Percentiles rank a stretch among this genome's conserved stretches.
These are phyloP conservation scores for Backusella parvicylindrica DNA, from an alignment of 192 early-diverging fungal genomes.

Conservation along the genomic window DNA sequence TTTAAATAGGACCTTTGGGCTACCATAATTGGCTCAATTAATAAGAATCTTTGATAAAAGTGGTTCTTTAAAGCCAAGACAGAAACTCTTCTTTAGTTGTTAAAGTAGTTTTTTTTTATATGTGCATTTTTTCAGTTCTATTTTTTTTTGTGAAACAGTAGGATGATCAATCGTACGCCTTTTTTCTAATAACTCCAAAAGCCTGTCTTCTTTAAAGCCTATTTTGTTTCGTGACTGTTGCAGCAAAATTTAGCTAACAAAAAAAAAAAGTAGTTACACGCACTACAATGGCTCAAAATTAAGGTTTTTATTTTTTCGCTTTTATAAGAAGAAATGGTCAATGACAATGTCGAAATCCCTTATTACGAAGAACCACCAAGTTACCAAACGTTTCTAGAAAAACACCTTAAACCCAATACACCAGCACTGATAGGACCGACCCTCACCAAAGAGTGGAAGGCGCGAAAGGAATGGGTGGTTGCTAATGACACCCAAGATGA, in stretches of 20 bases:
- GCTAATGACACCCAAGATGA: slow-evolving; percentile 12
- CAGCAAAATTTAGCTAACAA: background rate
- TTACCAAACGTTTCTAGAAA: slow-evolving; percentile 37
- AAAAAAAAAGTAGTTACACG: background rate
- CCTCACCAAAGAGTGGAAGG: slow-evolving; percentile 47
- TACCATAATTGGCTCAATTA: background rate
- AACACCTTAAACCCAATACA: slow-evolving; percentile 43
- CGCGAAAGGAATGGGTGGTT: slow-evolving; percentile 55
- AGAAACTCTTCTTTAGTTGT: background rate
- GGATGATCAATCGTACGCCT: background rate
- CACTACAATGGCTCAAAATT: background rate
- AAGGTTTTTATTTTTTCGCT: background rate
- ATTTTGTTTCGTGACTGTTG: background rate
- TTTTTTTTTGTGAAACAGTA: background rate
- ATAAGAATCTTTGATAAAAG: background rate
- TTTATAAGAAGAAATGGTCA: background rate
- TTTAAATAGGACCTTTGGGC: background rate
- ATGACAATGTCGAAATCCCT: background rate
- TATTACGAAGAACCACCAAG: slow-evolving; percentile 35
- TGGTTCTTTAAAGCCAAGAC: background rate
- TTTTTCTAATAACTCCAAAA: background rate
- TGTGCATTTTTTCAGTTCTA: background rate
- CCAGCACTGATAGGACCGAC: slow-evolving; percentile 51
- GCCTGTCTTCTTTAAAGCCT: background rate
- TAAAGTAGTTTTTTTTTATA: background rate